phyloP scores from a whole-genome alignment of 805 yeast species.

The Vanderwaltozyma verrucispora region DNA sequence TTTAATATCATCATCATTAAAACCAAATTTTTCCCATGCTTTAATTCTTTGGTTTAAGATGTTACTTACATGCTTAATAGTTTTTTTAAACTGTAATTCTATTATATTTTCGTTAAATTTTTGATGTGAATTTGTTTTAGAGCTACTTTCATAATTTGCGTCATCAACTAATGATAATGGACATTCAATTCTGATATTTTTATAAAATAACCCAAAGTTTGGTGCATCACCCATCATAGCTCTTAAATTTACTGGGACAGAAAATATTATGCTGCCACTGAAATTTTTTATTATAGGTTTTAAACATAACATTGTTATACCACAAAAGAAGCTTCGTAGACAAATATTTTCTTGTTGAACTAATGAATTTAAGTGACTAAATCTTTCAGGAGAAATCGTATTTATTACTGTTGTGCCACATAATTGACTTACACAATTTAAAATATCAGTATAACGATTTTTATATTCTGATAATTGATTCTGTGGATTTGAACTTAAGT shows the following conservation, averaged over 20 bases:
- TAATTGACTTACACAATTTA: conserved; percentile 9
- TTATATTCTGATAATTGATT: conserved; percentile 4
- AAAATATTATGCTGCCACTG: conserved; percentile 13
- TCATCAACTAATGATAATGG: conserved; percentile 20
- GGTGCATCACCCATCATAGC: conserved; percentile 5
- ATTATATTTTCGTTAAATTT: conserved; percentile 5
- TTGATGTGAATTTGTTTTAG: conserved; percentile 3
- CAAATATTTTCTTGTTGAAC: conserved; percentile 12
- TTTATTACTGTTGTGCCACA: conserved; percentile 20
- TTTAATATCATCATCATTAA: conserved; percentile 23
- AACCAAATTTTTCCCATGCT: conserved; percentile 16
- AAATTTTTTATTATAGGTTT: conserved; percentile 15
- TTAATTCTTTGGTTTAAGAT: conserved; percentile 9
- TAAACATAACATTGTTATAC: conserved; percentile 21
- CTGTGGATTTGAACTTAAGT: conserved; percentile 4
- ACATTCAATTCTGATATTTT: conserved; percentile 18
- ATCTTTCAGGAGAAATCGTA: not conserved
- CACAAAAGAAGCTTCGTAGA: conserved; percentile 20
- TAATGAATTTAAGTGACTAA: not conserved
- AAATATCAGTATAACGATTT: conserved; percentile 6
- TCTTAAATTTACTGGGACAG: conserved; percentile 19
- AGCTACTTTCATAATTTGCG: conserved; percentile 7
- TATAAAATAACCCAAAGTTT: conserved; percentile 17
- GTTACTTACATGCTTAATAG: conserved; percentile 13
- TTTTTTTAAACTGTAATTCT: conserved; percentile 18